These are phyloP conservation scores for Hypoxylon sp. DNA, from an alignment of 2,329 filamentous ascomycete species.

Conservation along the genomic window DNA sequence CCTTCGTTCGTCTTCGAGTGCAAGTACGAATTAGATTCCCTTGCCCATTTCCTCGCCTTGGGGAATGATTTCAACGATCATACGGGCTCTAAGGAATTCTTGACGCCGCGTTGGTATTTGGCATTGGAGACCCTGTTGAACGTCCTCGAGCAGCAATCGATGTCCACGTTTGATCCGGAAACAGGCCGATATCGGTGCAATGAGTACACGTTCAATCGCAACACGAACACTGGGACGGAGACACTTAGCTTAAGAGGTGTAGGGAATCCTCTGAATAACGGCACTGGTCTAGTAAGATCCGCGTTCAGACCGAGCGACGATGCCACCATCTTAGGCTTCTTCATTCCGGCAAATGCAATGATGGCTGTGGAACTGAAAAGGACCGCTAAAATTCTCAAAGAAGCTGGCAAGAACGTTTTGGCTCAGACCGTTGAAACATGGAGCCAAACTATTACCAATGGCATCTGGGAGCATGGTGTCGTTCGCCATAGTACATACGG, in stretches of 20 bases:
- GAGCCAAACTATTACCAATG: constrained; percentile 75
- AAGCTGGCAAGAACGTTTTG: constrained; percentile 66
- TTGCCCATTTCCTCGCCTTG: constrained; percentile 90
- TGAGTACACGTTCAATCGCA: constrained; percentile 87
- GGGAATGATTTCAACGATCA: constrained; percentile 87
- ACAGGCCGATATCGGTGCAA: constrained; percentile 76
- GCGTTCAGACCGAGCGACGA: constrained; percentile 97
- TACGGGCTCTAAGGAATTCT: constrained; percentile 81
- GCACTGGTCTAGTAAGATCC: constrained; percentile 87
- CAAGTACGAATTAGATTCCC: constrained; percentile 97
- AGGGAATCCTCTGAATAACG: constrained; percentile 90
- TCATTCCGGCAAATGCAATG: constrained; percentile 96
- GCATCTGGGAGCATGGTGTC: constrained; percentile 87
- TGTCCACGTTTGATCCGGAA: constrained; percentile 80
- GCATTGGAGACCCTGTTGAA: constrained; percentile 80
- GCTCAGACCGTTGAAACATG: constrained; percentile 69
- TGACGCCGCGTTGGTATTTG: constrained; percentile 81
- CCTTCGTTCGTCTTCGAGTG: constrained; percentile 91
- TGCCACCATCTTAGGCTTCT: constrained; percentile 91
- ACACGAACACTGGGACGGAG: constrained; percentile 86
- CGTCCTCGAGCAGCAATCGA: constrained; percentile 82
- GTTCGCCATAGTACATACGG: constrained; percentile 81
- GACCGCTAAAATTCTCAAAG: constrained; percentile 75
- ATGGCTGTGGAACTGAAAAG: constrained; percentile 90
- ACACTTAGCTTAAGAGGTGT: constrained; percentile 84